Percentiles rank a stretch among this genome's conserved stretches.
These are phyloP conservation scores for Nadsonia starkeyi-henricii DNA, from an alignment of 1,139 yeast genomes.

Conservation along the genomic window DNA sequence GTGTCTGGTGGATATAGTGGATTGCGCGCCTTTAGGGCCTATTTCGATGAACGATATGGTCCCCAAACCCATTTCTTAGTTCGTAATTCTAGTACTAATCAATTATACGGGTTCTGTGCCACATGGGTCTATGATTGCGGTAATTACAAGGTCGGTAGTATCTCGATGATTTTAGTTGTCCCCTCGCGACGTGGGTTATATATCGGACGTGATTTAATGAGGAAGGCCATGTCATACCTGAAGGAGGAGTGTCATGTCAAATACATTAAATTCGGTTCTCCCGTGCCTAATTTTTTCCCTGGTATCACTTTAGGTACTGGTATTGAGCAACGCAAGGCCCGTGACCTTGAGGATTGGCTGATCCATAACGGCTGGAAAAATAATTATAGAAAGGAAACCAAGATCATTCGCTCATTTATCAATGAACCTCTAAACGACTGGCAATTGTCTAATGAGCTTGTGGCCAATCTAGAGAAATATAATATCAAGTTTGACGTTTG, in stretches of 20 bases:
- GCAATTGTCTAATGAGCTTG: slow-evolving; percentile 42
- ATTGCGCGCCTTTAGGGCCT: slow-evolving; percentile 7
- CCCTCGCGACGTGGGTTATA: slow-evolving; percentile 43
- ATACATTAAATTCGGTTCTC: slow-evolving; percentile 34
- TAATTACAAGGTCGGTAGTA: slow-evolving; percentile 29
- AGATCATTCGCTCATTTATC: background rate
- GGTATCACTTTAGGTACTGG: slow-evolving; percentile 21
- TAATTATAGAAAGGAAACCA: background rate
- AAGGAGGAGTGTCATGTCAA: slow-evolving; percentile 33
- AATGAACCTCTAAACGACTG: slow-evolving; percentile 22
- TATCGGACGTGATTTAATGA: slow-evolving; percentile 44
- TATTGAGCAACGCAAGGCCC: slow-evolving; percentile 13
- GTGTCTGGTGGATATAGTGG: slow-evolving; percentile 16
- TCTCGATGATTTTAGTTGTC: slow-evolving; percentile 40
- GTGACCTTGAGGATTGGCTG: slow-evolving; percentile 9
- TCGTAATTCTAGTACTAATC: slow-evolving; percentile 43
- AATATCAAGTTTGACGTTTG: slow-evolving; percentile 48
- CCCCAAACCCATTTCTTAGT: slow-evolving; percentile 39
- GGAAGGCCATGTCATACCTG: slow-evolving; percentile 40
- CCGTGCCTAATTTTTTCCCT: slow-evolving; percentile 38
- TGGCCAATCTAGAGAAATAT: slow-evolving; percentile 43
- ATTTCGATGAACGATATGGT: slow-evolving; percentile 1
- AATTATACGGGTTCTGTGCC: slow-evolving; percentile 42
- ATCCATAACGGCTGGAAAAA: background rate
- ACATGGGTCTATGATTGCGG: slow-evolving; percentile 36